These are phyloP conservation scores for Aureobasidium subglaciale DNA, from an alignment of 2,329 filamentous ascomycete genomes.

Conservation along the genomic window DNA sequence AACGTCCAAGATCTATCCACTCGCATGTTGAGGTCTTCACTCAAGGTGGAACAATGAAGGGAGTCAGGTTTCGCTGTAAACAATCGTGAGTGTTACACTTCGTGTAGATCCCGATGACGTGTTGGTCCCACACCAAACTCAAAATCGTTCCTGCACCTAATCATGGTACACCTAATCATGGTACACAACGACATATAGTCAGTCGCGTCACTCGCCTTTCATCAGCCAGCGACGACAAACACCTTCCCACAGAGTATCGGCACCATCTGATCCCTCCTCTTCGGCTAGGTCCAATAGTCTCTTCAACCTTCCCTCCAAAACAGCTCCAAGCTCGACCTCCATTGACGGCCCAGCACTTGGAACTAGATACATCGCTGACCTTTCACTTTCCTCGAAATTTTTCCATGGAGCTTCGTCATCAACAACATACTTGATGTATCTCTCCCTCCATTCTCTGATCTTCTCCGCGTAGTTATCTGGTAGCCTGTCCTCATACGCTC, in stretches of 20 bases:
- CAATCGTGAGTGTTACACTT: too few relatives aligned
- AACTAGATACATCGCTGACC: neutral
- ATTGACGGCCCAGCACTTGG: neutral
- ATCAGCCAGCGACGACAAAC: conserved; percentile 13
- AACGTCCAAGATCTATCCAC: too few relatives aligned
- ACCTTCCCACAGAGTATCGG: conserved; percentile 13
- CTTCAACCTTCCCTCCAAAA: neutral
- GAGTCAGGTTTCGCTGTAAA: too few relatives aligned
- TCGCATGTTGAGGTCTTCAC: too few relatives aligned
- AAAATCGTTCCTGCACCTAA: too few relatives aligned
- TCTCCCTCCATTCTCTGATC: conserved; percentile 12
- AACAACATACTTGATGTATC: conserved; percentile 7
- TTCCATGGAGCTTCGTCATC: conserved; percentile 16
- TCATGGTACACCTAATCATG: too few relatives aligned
- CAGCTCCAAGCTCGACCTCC: neutral
- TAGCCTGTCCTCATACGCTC: conserved; percentile 16
- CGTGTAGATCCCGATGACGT: too few relatives aligned
- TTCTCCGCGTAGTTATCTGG: neutral
- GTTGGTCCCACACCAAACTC: neutral
- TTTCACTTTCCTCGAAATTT: neutral
- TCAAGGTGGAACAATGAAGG: too few relatives aligned
- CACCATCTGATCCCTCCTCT: neutral
- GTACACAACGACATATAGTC: too few relatives aligned
- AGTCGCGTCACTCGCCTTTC: conserved; percentile 17
- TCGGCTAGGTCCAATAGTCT: neutral